Percentiles rank a stretch among this genome's conserved stretches.
phyloP scores from a whole-genome alignment of 768 basidiomycete species.

The Rhizopogon rudus region DNA sequence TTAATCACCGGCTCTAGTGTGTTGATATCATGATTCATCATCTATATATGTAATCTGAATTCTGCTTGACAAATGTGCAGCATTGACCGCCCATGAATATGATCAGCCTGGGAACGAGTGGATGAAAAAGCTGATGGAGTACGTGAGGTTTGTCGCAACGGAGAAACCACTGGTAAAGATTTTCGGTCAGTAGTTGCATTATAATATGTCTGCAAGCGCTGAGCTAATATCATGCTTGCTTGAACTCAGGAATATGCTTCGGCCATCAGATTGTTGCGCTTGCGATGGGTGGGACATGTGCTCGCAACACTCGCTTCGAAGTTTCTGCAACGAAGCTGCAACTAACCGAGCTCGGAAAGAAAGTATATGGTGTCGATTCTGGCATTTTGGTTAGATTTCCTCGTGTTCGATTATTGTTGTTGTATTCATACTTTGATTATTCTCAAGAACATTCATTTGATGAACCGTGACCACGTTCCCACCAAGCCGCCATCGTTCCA shows the following conservation, averaged over 20 bases:
- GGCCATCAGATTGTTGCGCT: conserved; percentile 82
- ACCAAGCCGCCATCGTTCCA: conserved; percentile 44
- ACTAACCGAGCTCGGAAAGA: conserved; percentile 64
- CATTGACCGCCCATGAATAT: conserved; percentile 70
- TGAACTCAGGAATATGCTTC: conserved; percentile 74
- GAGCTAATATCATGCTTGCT: not conserved
- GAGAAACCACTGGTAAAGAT: conserved; percentile 60
- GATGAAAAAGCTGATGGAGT: conserved; percentile 67
- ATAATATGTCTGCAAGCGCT: not conserved
- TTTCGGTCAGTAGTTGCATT: conserved; percentile 43
- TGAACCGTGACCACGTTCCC: conserved; percentile 90
- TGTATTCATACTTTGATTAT: conserved; percentile 1
- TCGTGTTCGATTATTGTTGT: not conserved
- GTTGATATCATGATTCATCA: conserved; percentile 15
- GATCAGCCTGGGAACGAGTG: conserved; percentile 42
- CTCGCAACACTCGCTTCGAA: conserved; percentile 75
- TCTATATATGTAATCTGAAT: not conserved
- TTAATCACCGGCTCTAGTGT: conserved; percentile 82
- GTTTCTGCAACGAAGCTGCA: conserved; percentile 63
- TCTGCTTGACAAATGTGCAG: conserved; percentile 29
- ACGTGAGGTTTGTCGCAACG: conserved; percentile 43
- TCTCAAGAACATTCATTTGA: conserved; percentile 67
- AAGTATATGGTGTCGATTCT: conserved; percentile 53
- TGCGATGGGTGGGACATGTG: conserved; percentile 69
- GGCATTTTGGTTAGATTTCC: not conserved